These are phyloP conservation scores for Neocatenulostroma microsporum DNA, from an alignment of 2,329 filamentous ascomycete genomes.

Conservation along the genomic window DNA sequence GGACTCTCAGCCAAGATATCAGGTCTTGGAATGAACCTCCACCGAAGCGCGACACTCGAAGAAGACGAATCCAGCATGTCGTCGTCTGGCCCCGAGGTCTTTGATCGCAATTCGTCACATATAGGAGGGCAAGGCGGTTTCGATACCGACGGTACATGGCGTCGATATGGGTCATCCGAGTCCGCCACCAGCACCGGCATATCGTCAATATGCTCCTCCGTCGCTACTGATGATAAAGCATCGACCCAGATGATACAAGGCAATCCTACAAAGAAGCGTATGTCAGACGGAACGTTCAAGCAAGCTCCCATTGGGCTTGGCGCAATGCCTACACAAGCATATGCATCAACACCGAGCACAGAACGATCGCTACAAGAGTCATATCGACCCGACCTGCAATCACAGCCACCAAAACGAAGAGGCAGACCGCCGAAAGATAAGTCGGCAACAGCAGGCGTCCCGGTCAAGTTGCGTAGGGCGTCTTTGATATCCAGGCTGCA, in stretches of 20 bases:
- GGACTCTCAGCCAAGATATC: constrained; percentile 1
- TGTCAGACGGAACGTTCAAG: constrained; percentile 25
- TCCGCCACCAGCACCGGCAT: constrained; percentile 29
- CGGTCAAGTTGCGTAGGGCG: constrained; percentile 16
- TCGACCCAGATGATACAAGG: constrained; percentile 5
- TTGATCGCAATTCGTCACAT: constrained; percentile 17
- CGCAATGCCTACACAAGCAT: too few relatives aligned
- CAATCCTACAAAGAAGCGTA: constrained; percentile 22
- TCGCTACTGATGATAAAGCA: constrained; percentile 21
- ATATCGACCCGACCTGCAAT: neutral
- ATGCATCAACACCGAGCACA: too few relatives aligned
- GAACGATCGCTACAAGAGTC: too few relatives aligned
- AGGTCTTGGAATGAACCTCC: constrained; percentile 1
- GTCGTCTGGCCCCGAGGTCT: constrained; percentile 25
- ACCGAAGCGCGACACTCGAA: constrained; percentile 4
- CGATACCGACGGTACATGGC: constrained; percentile 25
- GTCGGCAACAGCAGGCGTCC: constrained; percentile 8
- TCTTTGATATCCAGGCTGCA: constrained; percentile 20
- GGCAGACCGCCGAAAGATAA: constrained; percentile 26
- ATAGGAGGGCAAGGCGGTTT: constrained; percentile 18
- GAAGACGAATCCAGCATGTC: constrained; percentile 28
- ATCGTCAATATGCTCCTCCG: constrained; percentile 27
- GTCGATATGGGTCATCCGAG: constrained; percentile 26
- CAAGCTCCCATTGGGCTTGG: too few relatives aligned
- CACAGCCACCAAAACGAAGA: constrained; percentile 20